A percentile compares a stretch with the other conserved stretches of the same genome.
These are phyloP conservation scores for Mycena floridula DNA, from an alignment of 768 basidiomycete genomes.

Conservation along the genomic window DNA sequence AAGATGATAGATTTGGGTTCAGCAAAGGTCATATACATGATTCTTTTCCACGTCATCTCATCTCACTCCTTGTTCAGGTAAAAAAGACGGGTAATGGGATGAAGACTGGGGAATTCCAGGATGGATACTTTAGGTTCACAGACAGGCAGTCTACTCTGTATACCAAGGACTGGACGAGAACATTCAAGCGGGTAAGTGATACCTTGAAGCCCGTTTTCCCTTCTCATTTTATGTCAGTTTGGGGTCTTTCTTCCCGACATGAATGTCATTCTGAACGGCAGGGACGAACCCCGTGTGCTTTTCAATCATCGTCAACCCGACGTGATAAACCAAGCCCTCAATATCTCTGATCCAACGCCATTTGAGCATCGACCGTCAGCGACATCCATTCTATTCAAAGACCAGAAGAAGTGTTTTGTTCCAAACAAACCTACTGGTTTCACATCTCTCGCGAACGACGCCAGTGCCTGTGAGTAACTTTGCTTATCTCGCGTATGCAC, in stretches of 20 bases:
- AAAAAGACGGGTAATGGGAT: neutral
- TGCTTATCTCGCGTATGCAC: neutral
- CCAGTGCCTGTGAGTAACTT: neutral
- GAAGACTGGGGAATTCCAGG: neutral
- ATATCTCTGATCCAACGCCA: neutral
- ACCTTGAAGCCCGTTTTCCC: neutral
- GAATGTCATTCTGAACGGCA: slow-evolving; percentile 10
- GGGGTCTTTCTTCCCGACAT: slow-evolving; percentile 6
- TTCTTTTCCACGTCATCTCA: neutral
- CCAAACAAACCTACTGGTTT: slow-evolving; percentile 1
- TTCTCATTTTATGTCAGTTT: slow-evolving; percentile 5
- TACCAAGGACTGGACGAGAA: neutral
- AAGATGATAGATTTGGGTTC: neutral
- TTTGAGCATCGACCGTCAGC: neutral
- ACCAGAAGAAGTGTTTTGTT: slow-evolving; percentile 2
- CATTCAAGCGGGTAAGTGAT: neutral
- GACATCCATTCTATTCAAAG: neutral
- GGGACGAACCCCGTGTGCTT: slow-evolving; percentile 14
- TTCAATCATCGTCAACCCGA: slow-evolving; percentile 3
- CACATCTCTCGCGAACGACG: slow-evolving; percentile 1
- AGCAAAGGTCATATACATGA: neutral
- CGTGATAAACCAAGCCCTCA: neutral
- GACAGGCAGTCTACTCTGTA: slow-evolving; percentile 1
- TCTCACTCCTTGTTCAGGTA: neutral
- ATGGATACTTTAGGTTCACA: neutral